Evolutionary conservation across 2,329 filamentous ascomycete species (phyloP), one percentile per base, ranked within the genome.

Genomic region (Hysterium pulicare): DNA sequence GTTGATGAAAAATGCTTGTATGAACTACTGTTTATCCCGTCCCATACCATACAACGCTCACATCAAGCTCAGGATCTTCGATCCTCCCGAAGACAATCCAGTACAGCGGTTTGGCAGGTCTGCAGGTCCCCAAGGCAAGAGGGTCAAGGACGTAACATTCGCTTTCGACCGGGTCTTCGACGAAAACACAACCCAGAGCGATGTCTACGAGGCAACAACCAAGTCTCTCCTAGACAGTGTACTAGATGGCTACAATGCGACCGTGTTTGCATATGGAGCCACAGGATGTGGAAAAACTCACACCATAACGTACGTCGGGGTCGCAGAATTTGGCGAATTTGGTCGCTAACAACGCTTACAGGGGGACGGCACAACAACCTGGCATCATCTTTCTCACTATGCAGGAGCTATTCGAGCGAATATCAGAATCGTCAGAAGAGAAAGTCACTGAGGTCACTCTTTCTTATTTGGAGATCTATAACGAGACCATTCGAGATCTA

Each of bases 311-410:
- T 71, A 64, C 22, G 59, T 59, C 28, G 3, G 17, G 13, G 10
- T 9, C 42, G 17, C 19, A n/a, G 89, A 85, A 3, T 35, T 23
- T 3, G 3, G 16, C 6, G 10, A 35, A 16, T 20, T 15, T 21
- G 24, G 28, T n/a, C 38, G 21, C 40, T 22, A 28, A 28, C 20
- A n/a, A 26, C 17, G 26, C 26, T 13, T 3, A 31, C 43, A 71
- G 67, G 32, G 93, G 93, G 53, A 96, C 91, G 0, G 72, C 89
- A 2, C 87, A 95, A 64, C 86, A 95, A 60, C 93, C 93, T 0
- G 93, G 93, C 44, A 97, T 98, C 59, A 98, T 98, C 64, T 98
- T 97, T 71, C 73, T 98, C 57, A 97, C 93, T 1, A 98, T 98
- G 90, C 91, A 97, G 68, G 93, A 98, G 69, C 75, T 98, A 19